A percentile compares a stretch with the other conserved stretches of the same genome.
These are phyloP conservation scores for Chlamydomonas urium DNA, from an alignment of 139 green algal species.

Conservation along the genomic window DNA sequence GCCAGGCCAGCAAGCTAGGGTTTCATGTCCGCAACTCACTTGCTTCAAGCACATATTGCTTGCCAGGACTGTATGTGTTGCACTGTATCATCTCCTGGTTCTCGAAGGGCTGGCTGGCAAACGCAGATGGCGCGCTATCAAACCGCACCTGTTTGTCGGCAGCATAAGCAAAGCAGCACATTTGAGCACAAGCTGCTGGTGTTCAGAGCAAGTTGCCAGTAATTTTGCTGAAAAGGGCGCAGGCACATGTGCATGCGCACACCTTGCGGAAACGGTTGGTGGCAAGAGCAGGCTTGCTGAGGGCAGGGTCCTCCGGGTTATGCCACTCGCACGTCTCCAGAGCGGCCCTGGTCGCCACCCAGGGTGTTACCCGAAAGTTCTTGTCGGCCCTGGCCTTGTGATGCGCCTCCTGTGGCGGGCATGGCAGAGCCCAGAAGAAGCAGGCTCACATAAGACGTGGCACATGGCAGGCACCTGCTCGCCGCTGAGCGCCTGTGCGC, in stretches of 20 bases:
- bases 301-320: neutral
- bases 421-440: neutral
- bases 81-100: slow-evolving; percentile 35
- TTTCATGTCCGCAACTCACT: neutral
- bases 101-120: slow-evolving; percentile 38
- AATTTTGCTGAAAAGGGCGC: neutral
- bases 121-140: slow-evolving; percentile 31
- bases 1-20: too few species aligned
- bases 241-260: neutral
- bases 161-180: too few species aligned
- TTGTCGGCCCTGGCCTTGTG: neutral
- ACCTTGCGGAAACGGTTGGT: neutral
- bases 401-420: neutral
- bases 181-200: too few species aligned
- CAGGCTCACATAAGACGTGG: too few species aligned
- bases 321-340: neutral
- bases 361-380: too few species aligned
- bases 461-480: neutral
- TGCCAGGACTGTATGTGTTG: slow-evolving; percentile 11
- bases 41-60: slow-evolving; percentile 31
- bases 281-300: neutral
- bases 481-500: too few species aligned
- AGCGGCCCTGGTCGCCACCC: too few species aligned
- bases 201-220: neutral
- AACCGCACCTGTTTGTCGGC: slow-evolving; percentile 20